phyloP scores from a whole-genome alignment of 805 yeast genomes.

The Barnettozyma populi region DNA sequence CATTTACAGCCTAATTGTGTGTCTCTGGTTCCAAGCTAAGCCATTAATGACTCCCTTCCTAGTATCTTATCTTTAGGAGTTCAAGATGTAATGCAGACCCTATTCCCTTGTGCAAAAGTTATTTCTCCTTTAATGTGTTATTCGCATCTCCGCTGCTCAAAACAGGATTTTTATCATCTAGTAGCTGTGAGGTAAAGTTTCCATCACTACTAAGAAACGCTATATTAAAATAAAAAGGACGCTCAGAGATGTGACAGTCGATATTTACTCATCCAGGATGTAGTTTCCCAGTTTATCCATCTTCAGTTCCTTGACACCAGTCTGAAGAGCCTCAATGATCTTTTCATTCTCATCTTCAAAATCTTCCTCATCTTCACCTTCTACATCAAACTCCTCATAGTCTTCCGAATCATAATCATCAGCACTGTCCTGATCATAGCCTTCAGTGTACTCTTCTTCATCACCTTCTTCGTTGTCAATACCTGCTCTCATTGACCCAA shows the following conservation, averaged over 20 bases:
- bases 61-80: no score
- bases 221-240: no score
- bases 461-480: slow-evolving; percentile 21
- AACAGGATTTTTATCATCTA: no score
- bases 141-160: no score
- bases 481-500: slow-evolving; percentile 54
- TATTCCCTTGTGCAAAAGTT: no score
- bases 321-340: slow-evolving; percentile 64
- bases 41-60: no score
- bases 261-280: slow-evolving; percentile 43
- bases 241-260: background rate
- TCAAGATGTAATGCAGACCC: no score
- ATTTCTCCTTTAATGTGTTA: no score
- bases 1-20: no score
- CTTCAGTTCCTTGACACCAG: slow-evolving; percentile 59
- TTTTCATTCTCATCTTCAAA: slow-evolving; percentile 53
- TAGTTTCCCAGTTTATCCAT: slow-evolving; percentile 84
- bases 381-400: slow-evolving; percentile 15
- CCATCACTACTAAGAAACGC: no score
- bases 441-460: slow-evolving; percentile 15
- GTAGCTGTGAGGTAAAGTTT: no score
- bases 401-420: slow-evolving; percentile 27
- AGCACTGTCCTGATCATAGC: slow-evolving; percentile 37
- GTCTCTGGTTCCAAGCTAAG: no score
- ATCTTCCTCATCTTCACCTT: slow-evolving; percentile 39